Evolutionary conservation across 345 rosid genomes (phyloP).

Genomic region (Euphorbia peplus): DNA sequence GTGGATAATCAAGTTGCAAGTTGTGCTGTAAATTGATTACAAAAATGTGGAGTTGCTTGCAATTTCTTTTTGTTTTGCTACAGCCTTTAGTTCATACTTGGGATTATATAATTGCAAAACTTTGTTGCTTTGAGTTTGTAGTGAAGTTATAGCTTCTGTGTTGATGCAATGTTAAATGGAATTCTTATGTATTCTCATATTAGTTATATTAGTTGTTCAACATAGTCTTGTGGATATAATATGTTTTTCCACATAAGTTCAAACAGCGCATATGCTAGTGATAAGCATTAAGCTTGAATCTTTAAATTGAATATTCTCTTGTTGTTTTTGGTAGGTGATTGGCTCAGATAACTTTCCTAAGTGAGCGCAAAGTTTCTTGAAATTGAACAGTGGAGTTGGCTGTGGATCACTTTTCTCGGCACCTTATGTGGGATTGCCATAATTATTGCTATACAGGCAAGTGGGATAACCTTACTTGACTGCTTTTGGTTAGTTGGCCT

Average conservation of each 20-base stretch:
- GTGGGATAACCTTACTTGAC: conserved; percentile 6
- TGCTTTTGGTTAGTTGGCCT: conserved; percentile 13
- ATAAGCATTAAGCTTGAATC: background rate
- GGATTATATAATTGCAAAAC: background rate
- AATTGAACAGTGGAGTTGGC: background rate
- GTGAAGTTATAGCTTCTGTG: background rate
- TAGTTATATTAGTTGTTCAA: background rate
- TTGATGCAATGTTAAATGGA: no score
- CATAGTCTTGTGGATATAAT: no score
- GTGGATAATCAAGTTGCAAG: background rate
- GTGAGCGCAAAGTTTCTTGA: background rate
- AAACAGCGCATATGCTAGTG: background rate
- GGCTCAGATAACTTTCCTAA: background rate
- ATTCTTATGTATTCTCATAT: background rate
- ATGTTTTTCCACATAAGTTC: background rate
- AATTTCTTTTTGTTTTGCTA: background rate
- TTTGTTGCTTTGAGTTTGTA: background rate
- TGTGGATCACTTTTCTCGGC: conserved; percentile 2
- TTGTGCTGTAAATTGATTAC: background rate
- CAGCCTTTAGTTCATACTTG: background rate
- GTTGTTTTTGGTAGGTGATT: background rate
- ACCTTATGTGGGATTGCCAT: background rate
- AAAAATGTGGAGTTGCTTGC: background rate
- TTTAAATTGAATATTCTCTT: background rate
- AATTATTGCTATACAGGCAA: background rate